Evolutionary conservation across 176 grass and related monocot genomes (phyloP).

Genomic region (Zoysia japonica): DNA sequence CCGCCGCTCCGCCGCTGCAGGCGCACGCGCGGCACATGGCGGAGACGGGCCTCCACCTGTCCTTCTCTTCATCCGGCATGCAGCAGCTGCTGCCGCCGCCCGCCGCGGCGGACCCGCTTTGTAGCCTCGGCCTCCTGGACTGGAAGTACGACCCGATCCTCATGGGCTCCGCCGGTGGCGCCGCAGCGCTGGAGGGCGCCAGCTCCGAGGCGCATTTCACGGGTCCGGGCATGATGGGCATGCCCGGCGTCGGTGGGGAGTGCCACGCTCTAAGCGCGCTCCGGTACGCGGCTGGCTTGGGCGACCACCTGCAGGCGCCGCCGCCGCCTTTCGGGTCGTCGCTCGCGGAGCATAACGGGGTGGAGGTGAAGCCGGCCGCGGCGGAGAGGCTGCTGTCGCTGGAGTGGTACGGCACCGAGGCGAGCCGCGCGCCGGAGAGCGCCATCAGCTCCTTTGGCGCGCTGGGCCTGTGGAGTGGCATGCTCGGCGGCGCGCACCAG

Average conservation of each 20-base stretch:
- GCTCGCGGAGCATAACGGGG: constrained; percentile 20
- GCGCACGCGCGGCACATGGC: constrained; percentile 32
- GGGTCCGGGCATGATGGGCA: constrained; percentile 10
- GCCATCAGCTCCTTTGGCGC: constrained; percentile 49
- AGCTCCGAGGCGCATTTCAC: constrained; percentile 40
- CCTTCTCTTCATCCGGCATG: constrained; percentile 55
- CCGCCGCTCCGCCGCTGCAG: constrained; percentile 10
- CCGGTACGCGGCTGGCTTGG: constrained; percentile 43
- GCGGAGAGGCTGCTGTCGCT: constrained; percentile 57
- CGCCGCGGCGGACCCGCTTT: constrained; percentile 31
- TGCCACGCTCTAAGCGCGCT: constrained; percentile 47
- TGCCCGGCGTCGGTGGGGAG: constrained; percentile 13
- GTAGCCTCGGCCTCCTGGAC: constrained; percentile 49
- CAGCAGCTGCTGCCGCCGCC: constrained; percentile 26
- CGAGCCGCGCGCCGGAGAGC: constrained; percentile 46
- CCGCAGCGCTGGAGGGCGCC: not conserved
- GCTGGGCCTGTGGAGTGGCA: constrained; percentile 66
- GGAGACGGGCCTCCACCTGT: constrained; percentile 61
- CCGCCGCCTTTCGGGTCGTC: constrained; percentile 20
- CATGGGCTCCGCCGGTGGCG: not conserved
- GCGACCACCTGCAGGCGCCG: constrained; percentile 50
- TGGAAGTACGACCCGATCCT: constrained; percentile 61
- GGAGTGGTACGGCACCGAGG: constrained; percentile 69
- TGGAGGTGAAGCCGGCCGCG: constrained; percentile 52
- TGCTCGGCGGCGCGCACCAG: constrained; percentile 52